Percentiles rank a stretch among this genome's conserved stretches.
Conservation (phyloP, 805 yeast genomes). For the Spathaspora girioi region DNA sequence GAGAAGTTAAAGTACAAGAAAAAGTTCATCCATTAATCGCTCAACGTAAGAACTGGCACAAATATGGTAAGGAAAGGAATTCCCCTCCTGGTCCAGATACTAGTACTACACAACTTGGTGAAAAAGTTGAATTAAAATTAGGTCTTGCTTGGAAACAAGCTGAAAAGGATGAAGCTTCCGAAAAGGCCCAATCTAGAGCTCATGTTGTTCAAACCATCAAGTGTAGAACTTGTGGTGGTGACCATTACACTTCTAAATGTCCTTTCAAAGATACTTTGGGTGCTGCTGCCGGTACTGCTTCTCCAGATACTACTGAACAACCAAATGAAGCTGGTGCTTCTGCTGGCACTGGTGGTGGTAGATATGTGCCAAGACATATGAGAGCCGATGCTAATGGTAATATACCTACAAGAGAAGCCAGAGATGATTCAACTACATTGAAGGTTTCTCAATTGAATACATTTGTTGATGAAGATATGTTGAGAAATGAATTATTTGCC, state of each 20-base stretch:
- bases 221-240: conserved; percentile 93
- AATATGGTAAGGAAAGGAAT: conserved; percentile 77
- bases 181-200: conserved; percentile 43
- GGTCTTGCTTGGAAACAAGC: conserved; percentile 75
- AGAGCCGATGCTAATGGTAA: conserved; percentile 42
- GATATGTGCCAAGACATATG: conserved; percentile 44
- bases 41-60: conserved; percentile 81
- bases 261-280: conserved; percentile 87
- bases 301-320: conserved; percentile 28
- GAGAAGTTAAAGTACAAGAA: conserved; percentile 72
- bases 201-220: conserved; percentile 43
- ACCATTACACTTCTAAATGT: conserved; percentile 91
- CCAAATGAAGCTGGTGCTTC: conserved; percentile 18
- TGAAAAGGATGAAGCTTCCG: conserved; percentile 68
- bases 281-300: conserved; percentile 40
- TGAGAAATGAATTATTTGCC: conserved; percentile 67
- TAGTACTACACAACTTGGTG: conserved; percentile 85
- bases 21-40: conserved; percentile 83
- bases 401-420: conserved; percentile 37
- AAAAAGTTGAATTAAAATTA: conserved; percentile 71
- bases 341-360: conserved; percentile 20
- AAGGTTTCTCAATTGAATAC: conserved; percentile 89
- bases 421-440: conserved; percentile 85
- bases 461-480: conserved; percentile 74
- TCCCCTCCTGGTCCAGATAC: conserved; percentile 83